These are phyloP conservation scores for Aspergillus sergii DNA, from an alignment of 2,329 filamentous ascomycete species.

Conservation along the genomic window DNA sequence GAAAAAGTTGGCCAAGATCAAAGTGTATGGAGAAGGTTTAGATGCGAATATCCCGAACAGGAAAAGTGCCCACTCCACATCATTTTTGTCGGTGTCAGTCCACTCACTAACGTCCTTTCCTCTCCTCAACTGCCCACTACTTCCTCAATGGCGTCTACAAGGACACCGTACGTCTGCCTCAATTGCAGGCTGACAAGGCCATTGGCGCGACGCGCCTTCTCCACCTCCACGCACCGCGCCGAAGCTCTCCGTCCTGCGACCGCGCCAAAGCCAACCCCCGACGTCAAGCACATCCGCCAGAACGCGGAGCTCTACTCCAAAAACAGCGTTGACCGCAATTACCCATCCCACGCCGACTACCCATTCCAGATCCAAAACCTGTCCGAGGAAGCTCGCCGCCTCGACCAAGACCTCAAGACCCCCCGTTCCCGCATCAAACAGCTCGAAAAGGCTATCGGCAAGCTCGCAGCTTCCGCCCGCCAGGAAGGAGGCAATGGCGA, in stretches of 20 bases:
- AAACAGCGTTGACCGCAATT: conserved; percentile 86
- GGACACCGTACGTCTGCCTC: conserved; percentile 36
- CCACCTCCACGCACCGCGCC: conserved; percentile 22
- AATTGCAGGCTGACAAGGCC: conserved; percentile 32
- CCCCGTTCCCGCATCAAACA: conserved; percentile 48
- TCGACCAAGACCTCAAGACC: conserved; percentile 43
- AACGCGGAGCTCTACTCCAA: conserved; percentile 77
- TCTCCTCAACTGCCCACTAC: background rate
- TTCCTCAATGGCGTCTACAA: conserved; percentile 26
- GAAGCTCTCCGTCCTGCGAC: conserved; percentile 60
- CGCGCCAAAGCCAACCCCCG: conserved; percentile 76
- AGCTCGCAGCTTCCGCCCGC: conserved; percentile 31
- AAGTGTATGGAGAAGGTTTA: background rate
- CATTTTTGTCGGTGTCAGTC: conserved; percentile 3
- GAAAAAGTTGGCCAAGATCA: background rate
- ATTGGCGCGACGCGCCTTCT: conserved; percentile 17
- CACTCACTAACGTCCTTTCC: conserved; percentile 2
- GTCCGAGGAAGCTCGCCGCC: conserved; percentile 38
- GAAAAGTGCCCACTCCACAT: conserved; percentile 17
- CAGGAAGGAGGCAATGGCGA: conserved; percentile 19
- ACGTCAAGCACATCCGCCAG: conserved; percentile 87
- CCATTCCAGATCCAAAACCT: conserved; percentile 56
- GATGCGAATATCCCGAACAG: conserved; percentile 11
- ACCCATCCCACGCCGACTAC: conserved; percentile 58
- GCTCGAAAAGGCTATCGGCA: conserved; percentile 45